Evolutionary conservation across 108 stramenopile species (phyloP).

Genomic region (Nitzschia sp.): DNA sequence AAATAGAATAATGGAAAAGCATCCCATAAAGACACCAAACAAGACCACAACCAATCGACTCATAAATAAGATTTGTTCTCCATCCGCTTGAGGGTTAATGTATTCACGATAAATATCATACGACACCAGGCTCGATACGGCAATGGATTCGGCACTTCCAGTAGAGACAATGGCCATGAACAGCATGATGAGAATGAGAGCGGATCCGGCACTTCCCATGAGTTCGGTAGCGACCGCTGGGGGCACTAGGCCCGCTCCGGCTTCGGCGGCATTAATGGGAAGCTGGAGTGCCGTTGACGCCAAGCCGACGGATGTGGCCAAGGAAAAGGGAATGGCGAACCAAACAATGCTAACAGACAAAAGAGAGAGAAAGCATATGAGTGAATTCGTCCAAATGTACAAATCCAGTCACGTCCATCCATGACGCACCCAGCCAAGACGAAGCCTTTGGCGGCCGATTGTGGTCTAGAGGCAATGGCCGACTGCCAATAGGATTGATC

Average conservation of each 20-base stretch:
- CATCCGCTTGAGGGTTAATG: constrained; percentile 90
- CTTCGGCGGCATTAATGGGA: constrained; percentile 78
- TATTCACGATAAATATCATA: constrained; percentile 94
- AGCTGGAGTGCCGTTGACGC: constrained; percentile 89
- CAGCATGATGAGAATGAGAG: constrained; percentile 87
- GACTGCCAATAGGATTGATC: constrained; percentile 96
- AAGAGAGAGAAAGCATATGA: not conserved
- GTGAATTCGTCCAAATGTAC: no score
- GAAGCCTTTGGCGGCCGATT: constrained; percentile 82
- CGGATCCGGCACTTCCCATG: constrained; percentile 76
- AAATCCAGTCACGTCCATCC: not conserved
- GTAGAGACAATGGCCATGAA: constrained; percentile 96
- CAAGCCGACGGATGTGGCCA: constrained; percentile 90
- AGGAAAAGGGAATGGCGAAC: constrained; percentile 90
- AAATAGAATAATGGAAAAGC: constrained; percentile 61
- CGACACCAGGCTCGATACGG: constrained; percentile 86
- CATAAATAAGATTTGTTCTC: constrained; percentile 79
- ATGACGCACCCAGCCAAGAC: constrained; percentile 79
- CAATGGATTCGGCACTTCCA: constrained; percentile 90
- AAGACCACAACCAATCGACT: constrained; percentile 77
- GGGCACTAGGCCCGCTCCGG: constrained; percentile 88
- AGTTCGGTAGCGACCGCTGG: constrained; percentile 88
- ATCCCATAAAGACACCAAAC: constrained; percentile 85
- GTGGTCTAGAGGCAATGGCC: constrained; percentile 88
- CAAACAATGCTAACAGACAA: constrained; percentile 65